Conservation (phyloP, 1,139 yeast genomes). For the Maudiozyma humilis region DNA sequence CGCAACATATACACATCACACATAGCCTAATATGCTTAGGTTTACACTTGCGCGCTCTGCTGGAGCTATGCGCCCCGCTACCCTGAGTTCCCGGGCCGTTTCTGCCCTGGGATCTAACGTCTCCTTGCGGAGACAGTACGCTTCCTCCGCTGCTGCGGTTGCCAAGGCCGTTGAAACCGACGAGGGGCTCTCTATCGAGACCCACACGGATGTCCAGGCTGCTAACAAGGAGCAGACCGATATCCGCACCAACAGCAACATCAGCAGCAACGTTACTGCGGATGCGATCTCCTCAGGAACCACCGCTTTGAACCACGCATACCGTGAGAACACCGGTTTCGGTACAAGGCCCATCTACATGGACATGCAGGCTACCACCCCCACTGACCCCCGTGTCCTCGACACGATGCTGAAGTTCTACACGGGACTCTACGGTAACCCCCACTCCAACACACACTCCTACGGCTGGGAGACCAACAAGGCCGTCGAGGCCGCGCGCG, state of each 20-base stretch:
- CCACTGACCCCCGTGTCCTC: constrained; percentile 92
- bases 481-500: constrained; percentile 83
- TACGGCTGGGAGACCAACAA: constrained; percentile 98
- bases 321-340: constrained; percentile 32
- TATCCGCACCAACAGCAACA: constrained; percentile 19
- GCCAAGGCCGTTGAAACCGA: constrained; percentile 19
- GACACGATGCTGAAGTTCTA: constrained; percentile 89
- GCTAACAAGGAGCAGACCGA: constrained; percentile 29
- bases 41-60: neutral
- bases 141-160: constrained; percentile 19
- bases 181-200: constrained; percentile 24
- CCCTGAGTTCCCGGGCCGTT: neutral
- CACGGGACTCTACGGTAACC: constrained; percentile 93
- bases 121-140: constrained; percentile 9
- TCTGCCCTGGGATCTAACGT: neutral
- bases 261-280: constrained; percentile 10
- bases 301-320: constrained; percentile 33
- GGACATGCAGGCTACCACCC: constrained; percentile 97
- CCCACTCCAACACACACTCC: constrained; percentile 95
- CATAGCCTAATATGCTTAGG: constrained; percentile 1
- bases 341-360: constrained; percentile 84
- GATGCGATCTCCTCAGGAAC: constrained; percentile 25
- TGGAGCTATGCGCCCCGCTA: neutral
- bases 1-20: too few relatives aligned
- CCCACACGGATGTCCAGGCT: constrained; percentile 30